A percentile compares a stretch with the other conserved stretches of the same genome.
These are phyloP conservation scores for Phyllosticta ampelicida DNA, from an alignment of 2,329 filamentous ascomycete genomes.

Conservation along the genomic window DNA sequence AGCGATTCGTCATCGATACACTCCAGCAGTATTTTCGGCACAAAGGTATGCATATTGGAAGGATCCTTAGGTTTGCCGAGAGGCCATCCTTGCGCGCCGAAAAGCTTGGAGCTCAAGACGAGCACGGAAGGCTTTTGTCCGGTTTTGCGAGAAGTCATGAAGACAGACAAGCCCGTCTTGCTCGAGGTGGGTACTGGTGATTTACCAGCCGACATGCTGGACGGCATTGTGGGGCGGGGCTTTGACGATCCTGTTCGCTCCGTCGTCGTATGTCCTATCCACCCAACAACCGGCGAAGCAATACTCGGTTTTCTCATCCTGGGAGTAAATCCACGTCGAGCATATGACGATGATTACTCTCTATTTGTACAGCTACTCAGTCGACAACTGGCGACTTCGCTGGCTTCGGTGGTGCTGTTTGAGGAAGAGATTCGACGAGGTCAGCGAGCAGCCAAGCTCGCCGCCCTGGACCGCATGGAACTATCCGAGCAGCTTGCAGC, in stretches of 20 bases:
- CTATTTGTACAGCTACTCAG: conserved; percentile 66
- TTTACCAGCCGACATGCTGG: conserved; percentile 52
- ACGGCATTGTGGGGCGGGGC: conserved; percentile 58
- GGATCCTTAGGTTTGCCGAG: conserved; percentile 58
- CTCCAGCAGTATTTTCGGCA: conserved; percentile 52
- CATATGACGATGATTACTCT: conserved; percentile 70
- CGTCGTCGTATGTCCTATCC: conserved; percentile 67
- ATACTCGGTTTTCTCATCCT: conserved; percentile 70
- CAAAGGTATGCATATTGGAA: conserved; percentile 58
- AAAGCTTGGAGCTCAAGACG: conserved; percentile 55
- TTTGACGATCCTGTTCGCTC: conserved; percentile 60
- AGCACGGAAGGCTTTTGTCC: conserved; percentile 65
- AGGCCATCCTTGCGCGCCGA: conserved; percentile 50
- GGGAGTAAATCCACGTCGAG: conserved; percentile 66
- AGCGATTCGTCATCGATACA: conserved; percentile 63
- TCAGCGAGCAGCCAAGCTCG: conserved; percentile 61
- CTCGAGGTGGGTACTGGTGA: conserved; percentile 57
- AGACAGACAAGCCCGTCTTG: conserved; percentile 54
- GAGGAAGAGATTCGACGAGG: conserved; percentile 72
- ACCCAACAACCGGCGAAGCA: conserved; percentile 62
- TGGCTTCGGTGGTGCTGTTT: conserved; percentile 72
- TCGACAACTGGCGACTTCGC: conserved; percentile 65
- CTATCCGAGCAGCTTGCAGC: conserved; percentile 64
- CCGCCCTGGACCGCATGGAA: conserved; percentile 65
- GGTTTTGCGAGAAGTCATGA: conserved; percentile 66